A percentile compares a stretch with the other conserved stretches of the same genome.
Conservation (phyloP, 495 filamentous ascomycete species). For the Aspergillus wentii region DNA sequence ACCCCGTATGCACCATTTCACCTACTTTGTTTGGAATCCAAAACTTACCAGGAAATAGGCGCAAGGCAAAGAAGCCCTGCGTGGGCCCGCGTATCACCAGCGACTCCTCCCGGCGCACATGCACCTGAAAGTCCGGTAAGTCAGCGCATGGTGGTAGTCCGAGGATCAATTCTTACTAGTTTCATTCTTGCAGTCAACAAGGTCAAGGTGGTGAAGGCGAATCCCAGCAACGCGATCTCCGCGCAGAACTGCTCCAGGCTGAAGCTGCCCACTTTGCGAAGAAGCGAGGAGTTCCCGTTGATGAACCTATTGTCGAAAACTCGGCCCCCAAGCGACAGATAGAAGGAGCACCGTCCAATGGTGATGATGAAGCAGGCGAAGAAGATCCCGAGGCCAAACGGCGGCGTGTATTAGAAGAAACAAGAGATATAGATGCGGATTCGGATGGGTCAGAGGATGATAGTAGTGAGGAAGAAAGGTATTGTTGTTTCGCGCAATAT, state of each 20-base stretch:
- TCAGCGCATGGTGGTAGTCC: no score
- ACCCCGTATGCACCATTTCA: conserved; percentile 59
- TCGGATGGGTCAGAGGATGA: conserved; percentile 66
- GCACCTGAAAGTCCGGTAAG: conserved; percentile 78
- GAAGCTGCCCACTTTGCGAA: conserved; percentile 87
- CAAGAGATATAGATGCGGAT: conserved; percentile 86
- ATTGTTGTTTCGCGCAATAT: conserved; percentile 2
- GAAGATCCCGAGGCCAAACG: conserved; percentile 83
- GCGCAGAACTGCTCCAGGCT: conserved; percentile 82
- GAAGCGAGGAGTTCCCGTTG: conserved; percentile 56
- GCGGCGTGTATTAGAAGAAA: conserved; percentile 80
- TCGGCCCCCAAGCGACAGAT: conserved; percentile 62
- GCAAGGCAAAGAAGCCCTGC: conserved; percentile 88
- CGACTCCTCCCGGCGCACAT: conserved; percentile 90
- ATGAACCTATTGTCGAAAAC: conserved; percentile 31
- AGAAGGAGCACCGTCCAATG: conserved; percentile 39
- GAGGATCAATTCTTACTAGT: no score
- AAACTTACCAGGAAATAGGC: conserved; percentile 51
- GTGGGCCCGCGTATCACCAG: conserved; percentile 94
- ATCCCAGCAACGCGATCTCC: conserved; percentile 68
- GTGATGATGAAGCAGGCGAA: conserved; percentile 38
- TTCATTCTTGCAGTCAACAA: conserved; percentile 68
- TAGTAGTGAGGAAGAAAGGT: conserved; percentile 69
- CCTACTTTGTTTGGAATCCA: neutral
- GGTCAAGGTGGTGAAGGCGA: conserved; percentile 88